Evolutionary conservation across 106 monocot genomes (phyloP), one percentile per base, ranked within the genome.

Genomic region (Acanthochlamys bracteata): DNA sequence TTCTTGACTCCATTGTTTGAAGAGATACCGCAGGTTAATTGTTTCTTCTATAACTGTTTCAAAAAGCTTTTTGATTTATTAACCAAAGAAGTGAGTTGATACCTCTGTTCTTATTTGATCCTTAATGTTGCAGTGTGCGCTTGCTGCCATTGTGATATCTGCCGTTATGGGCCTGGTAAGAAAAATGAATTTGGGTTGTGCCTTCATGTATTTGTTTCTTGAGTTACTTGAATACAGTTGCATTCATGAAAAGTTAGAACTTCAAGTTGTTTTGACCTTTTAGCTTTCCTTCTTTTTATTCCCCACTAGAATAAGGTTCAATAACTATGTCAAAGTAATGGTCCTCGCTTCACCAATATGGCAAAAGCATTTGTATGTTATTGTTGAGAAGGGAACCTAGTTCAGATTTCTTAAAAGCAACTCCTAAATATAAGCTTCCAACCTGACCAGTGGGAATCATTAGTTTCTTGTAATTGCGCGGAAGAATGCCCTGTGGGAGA

Each of bases 91-190:
- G n/a, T n/a, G n/a, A n/a, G 1, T 49, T 49, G 9, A 49, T 49
- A 3, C 17, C 17, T 2, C 10, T 49, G 49, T 49, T 17, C 9
- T 69, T 68, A 0, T 14, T 1, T 3, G 33, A 33, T 33, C 4
- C 33, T 39, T 57, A 33, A 43, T 66, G n/a, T 73, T 76, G 70
- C 86, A 96, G 95, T 90, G 90, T 73, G 74, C 80, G 17, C 71
- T 96, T 64, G 87, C 90, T 70, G 95, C 95, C 41, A 90, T 96
- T 70, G 95, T 96, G 61, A 75, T 96, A 43, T 96, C 95, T 83
- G 95, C 82, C 46, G 95, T 82, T n/a, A 84, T 88, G 69, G 71
- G 84, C 62, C 73, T 96, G 75, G 95, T 96, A 82, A 90, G 84
- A 52, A 70, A 33, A 25, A 11, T 69, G 45, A 40, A 15, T 8